Evolutionary conservation across 2,329 filamentous ascomycete genomes (phyloP).

Genomic region (Biscogniauxia sp.): DNA sequence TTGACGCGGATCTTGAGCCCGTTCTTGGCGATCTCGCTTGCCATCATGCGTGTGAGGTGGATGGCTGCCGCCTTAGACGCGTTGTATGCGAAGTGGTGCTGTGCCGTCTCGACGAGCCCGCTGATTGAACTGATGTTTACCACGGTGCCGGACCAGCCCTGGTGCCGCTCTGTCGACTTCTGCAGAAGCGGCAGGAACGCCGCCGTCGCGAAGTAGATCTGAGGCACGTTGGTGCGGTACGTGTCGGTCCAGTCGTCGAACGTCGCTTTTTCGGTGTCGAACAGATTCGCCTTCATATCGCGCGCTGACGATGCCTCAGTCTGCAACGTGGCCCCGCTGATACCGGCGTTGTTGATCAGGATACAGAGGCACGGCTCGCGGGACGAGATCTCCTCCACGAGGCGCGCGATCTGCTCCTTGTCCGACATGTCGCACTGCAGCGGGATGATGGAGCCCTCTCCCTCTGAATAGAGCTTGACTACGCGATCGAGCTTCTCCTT

Average conservation of each 20-base stretch:
- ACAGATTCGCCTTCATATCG: constrained; percentile 60
- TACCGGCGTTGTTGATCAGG: constrained; percentile 67
- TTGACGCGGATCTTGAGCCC: constrained; percentile 66
- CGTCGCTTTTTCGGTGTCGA: constrained; percentile 57
- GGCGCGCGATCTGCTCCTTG: constrained; percentile 55
- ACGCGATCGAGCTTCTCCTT: constrained; percentile 60
- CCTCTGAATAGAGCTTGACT: constrained; percentile 56
- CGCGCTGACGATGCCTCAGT: constrained; percentile 51
- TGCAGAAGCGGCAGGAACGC: constrained; percentile 62
- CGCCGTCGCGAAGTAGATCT: constrained; percentile 63
- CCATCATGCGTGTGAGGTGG: constrained; percentile 63
- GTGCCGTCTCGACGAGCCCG: constrained; percentile 58
- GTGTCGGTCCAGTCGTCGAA: constrained; percentile 70
- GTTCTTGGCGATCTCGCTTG: constrained; percentile 56
- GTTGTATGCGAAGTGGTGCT: constrained; percentile 67
- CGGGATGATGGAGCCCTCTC: constrained; percentile 54
- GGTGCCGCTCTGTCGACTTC: constrained; percentile 40
- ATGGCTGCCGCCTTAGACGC: constrained; percentile 63
- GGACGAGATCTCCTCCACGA: constrained; percentile 56
- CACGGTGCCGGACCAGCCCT: constrained; percentile 55
- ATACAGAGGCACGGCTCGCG: constrained; percentile 60
- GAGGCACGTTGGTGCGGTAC: constrained; percentile 74
- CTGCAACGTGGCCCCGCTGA: constrained; percentile 54
- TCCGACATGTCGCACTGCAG: constrained; percentile 62
- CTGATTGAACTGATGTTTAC: constrained; percentile 70